Conservation (phyloP, 495 filamentous ascomycete genomes). For the Oleoguttula mirabilis region DNA sequence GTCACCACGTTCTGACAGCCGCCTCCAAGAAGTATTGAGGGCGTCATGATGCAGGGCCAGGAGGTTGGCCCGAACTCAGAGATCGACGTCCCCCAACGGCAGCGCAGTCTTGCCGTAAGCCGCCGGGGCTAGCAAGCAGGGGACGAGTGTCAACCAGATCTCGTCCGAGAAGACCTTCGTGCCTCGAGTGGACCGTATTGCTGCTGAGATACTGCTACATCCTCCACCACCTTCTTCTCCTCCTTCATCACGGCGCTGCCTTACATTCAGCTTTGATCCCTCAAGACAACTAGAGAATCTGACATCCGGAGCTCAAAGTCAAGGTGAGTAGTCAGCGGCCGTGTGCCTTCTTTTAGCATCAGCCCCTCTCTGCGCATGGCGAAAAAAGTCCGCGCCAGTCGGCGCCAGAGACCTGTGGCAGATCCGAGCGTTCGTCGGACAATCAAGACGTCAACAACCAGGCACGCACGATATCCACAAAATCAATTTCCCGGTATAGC, state of each 20-base stretch:
- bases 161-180: no score
- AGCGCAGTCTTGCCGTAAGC: neutral
- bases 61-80: neutral
- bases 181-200: no score
- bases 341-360: neutral
- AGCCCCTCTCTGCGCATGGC: no score
- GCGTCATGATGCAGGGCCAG: slow-evolving; percentile 2
- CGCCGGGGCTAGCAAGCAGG: slow-evolving; percentile 1
- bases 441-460: neutral
- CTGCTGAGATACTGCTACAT: no score
- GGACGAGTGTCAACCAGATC: neutral
- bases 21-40: no score
- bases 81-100: slow-evolving; percentile 8
- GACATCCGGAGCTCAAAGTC: no score
- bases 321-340: neutral
- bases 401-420: neutral
- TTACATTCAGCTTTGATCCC: no score
- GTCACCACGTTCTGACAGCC: no score
- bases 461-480: slow-evolving; percentile 6
- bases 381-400: no score
- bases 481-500: slow-evolving; percentile 8
- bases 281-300: no score
- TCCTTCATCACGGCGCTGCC: neutral
- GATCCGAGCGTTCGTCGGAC: neutral
- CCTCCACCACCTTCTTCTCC: neutral